Conservation (phyloP, 805 yeast species). For the Ogataea populi-albae region DNA sequence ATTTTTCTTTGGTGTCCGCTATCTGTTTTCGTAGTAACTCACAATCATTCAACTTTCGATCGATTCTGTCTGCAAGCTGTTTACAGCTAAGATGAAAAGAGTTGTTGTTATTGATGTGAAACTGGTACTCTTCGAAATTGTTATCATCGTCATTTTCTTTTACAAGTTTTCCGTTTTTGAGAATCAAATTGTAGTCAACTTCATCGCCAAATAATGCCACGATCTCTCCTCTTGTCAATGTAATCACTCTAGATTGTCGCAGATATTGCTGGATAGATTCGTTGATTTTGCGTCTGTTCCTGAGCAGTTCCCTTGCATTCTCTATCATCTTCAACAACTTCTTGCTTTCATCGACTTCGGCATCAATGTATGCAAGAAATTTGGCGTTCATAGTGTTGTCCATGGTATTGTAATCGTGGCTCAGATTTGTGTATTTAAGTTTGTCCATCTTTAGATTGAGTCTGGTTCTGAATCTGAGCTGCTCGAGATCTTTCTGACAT, state of each 20-base stretch:
- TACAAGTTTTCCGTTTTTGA: conserved; percentile 23
- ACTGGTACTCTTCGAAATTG: conserved; percentile 22
- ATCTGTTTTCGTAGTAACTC: conserved; percentile 21
- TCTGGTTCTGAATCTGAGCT: conserved; percentile 17
- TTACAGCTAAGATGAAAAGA: conserved; percentile 21
- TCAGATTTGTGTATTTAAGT: conserved; percentile 14
- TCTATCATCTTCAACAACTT: conserved; percentile 18
- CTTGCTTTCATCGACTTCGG: conserved; percentile 21
- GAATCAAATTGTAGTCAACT: conserved; percentile 20
- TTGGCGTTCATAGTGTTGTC: conserved; percentile 20
- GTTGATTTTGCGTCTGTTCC: conserved; percentile 25
- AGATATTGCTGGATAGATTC: conserved; percentile 24
- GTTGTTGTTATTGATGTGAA: conserved; percentile 15
- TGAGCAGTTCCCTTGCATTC: conserved; percentile 21
- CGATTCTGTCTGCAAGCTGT: conserved; percentile 21
- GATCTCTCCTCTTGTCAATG: conserved; percentile 23
- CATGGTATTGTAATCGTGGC: conserved; percentile 15
- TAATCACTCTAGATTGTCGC: conserved; percentile 20
- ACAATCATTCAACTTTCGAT: conserved; percentile 26
- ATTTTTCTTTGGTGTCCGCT: conserved; percentile 19
- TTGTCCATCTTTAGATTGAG: conserved; percentile 21
- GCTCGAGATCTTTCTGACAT: conserved; percentile 18
- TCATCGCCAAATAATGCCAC: conserved; percentile 28
- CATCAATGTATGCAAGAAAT: conserved; percentile 20
- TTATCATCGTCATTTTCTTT: conserved; percentile 16